Conservation (phyloP, 371 early-diverging fungal species). For the Mortierella sp. region DNA sequence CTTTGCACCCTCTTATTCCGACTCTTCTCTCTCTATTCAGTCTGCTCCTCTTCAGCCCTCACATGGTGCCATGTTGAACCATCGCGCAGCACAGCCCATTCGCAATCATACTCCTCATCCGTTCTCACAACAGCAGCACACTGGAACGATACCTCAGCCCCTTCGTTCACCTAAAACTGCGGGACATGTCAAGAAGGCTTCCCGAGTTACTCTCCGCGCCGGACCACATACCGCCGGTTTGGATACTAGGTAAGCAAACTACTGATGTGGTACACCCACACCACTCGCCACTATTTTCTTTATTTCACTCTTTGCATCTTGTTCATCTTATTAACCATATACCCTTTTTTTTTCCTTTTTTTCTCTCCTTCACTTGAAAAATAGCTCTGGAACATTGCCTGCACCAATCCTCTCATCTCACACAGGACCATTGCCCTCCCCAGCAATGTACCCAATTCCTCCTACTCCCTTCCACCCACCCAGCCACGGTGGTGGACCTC, state of each 20-base stretch:
- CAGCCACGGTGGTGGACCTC: slow-evolving; percentile 49
- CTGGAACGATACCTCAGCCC: slow-evolving; percentile 30
- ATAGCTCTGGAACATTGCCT: slow-evolving; percentile 53
- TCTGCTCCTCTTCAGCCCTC: slow-evolving; percentile 71
- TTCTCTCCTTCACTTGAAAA: not conserved
- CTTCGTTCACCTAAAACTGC: slow-evolving; percentile 39
- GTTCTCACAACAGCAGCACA: slow-evolving; percentile 55
- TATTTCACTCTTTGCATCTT: not conserved
- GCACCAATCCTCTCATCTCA: slow-evolving; percentile 53
- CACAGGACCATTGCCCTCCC: slow-evolving; percentile 53
- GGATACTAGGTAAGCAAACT: slow-evolving; percentile 30
- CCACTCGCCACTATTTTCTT: not conserved
- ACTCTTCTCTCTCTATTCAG: slow-evolving; percentile 63
- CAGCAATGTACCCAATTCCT: slow-evolving; percentile 41
- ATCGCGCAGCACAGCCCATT: slow-evolving; percentile 41
- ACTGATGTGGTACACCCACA: too few species aligned
- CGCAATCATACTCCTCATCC: slow-evolving; percentile 46
- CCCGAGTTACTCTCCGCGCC: slow-evolving; percentile 28
- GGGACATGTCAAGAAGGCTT: slow-evolving; percentile 38
- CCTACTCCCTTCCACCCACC: slow-evolving; percentile 47
- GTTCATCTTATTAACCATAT: not conserved
- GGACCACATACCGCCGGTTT: slow-evolving; percentile 38
- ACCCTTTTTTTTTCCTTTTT: not conserved
- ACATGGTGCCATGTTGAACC: slow-evolving; percentile 38
- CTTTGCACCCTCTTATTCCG: slow-evolving; percentile 69